Evolutionary conservation across 2,329 filamentous ascomycete species (phyloP), one percentile per base, ranked within the genome.

Genomic region (Aspergillus puulaauensis): DNA sequence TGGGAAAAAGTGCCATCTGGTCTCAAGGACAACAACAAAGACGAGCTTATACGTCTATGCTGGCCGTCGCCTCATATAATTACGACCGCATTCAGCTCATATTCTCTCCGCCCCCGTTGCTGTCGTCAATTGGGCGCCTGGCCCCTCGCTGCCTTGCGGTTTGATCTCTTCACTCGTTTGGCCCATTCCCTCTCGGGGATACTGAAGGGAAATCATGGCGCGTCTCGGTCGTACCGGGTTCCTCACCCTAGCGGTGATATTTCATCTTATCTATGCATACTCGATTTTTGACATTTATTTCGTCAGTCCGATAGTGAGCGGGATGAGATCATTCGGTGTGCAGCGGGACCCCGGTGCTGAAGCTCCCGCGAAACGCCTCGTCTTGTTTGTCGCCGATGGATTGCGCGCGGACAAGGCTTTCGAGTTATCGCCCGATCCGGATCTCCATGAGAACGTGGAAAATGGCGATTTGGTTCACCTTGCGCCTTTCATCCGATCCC

Each of bases 281-380:
- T 96, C 92, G 59, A 98, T 98, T 70, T 99, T 99, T 78, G 93
- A 97, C 75, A 95, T 98, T 63, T 98, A 99, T 78, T 99, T 99
- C 72, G 92, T 97, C 71, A 97, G 92, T 73, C 95, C 95, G 21
- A 95, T 99, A 66, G 95, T 98, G 54, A 90, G 89, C 79, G 95
- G 95, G 71, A 99, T 99, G 95, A 86, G 84, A 69, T 84, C 92
- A 59, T 93, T 91, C 75, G 78, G 81, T 46, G 81, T 96, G 39
- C 85, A 92, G 59, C 82, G 87, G 55, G 78, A 83, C 40, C 66
- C 76, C 43, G 77, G 78, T 52, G 74, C 75, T 51, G 86, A 88
- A 73, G 85, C 93, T 21, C 95, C 95, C 1, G 93, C 96, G 5
- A 91, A 95, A 75, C 86, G 95, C 62, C 82, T 99, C 57, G 90